Percentiles rank a stretch among this genome's conserved stretches.
phyloP scores from a whole-genome alignment of 805 yeast species.

The Candida caryicola region DNA sequence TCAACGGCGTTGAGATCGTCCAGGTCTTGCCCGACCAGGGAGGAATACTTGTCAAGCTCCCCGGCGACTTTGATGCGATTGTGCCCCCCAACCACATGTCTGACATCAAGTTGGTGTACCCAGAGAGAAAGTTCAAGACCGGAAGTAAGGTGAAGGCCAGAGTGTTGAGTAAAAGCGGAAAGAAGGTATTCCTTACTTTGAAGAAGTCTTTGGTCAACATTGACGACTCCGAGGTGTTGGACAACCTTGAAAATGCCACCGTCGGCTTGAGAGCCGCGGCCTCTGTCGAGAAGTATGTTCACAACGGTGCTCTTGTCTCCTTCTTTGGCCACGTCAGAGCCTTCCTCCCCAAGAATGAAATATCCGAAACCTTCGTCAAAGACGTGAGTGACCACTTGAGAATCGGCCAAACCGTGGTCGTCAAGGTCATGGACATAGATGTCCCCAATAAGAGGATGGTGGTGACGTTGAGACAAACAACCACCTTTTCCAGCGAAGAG shows the following conservation, averaged over 20 bases:
- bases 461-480: conserved; percentile 73
- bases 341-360: conserved; percentile 81
- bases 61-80: conserved; percentile 66
- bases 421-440: conserved; percentile 60
- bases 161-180: conserved; percentile 51
- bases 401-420: conserved; percentile 78
- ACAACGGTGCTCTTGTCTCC: conserved; percentile 77
- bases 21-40: conserved; percentile 52
- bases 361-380: conserved; percentile 81
- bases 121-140: conserved; percentile 86
- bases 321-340: conserved; percentile 80
- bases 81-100: conserved; percentile 78
- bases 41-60: conserved; percentile 67
- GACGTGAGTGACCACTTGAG: conserved; percentile 76
- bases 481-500: conserved; percentile 49
- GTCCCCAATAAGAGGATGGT: conserved; percentile 50
- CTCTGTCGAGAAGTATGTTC: conserved; percentile 66
- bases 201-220: conserved; percentile 79
- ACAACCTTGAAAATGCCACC: conserved; percentile 35
- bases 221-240: conserved; percentile 52
- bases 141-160: conserved; percentile 81
- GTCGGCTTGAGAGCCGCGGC: conserved; percentile 61
- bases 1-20: conserved; percentile 51
- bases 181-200: conserved; percentile 61
- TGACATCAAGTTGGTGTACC: conserved; percentile 79